Percentiles rank a stretch among this genome's conserved stretches.
Evolutionary conservation across 2,329 filamentous ascomycete species (phyloP).

Genomic region (Ophiocordyceps camponoti-saundersi): DNA sequence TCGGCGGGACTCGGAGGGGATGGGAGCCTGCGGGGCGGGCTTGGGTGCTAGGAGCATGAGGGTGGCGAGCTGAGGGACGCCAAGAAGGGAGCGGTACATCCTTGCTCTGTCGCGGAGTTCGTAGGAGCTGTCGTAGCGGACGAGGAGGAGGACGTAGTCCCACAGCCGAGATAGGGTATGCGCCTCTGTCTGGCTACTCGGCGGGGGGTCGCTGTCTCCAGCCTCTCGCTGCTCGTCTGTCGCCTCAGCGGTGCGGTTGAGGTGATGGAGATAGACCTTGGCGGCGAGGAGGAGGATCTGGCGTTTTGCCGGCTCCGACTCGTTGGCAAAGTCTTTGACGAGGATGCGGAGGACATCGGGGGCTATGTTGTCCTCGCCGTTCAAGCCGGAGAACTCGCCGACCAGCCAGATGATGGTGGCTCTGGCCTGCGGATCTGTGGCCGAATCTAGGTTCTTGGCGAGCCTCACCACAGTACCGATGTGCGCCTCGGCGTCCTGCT

Average conservation of each 20-base stretch:
- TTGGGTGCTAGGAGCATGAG: constrained; percentile 87
- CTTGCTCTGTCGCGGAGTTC: constrained; percentile 84
- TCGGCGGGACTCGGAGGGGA: constrained; percentile 69
- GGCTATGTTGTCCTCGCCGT: constrained; percentile 75
- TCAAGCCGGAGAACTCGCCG: constrained; percentile 73
- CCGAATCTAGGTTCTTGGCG: constrained; percentile 79
- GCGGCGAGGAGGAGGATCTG: constrained; percentile 86
- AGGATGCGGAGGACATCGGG: constrained; percentile 83
- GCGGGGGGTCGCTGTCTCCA: constrained; percentile 11
- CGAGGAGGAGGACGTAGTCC: constrained; percentile 69
- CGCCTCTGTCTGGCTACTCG: constrained; percentile 12
- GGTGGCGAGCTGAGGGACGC: constrained; percentile 72
- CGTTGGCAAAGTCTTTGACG: constrained; percentile 66
- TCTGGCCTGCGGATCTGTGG: constrained; percentile 71
- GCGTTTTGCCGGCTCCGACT: constrained; percentile 72
- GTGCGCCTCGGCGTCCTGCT: constrained; percentile 71
- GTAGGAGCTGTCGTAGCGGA: constrained; percentile 86
- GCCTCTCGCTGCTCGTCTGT: constrained; percentile 16
- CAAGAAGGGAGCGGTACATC: constrained; percentile 71
- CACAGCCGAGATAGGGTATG: constrained; percentile 66
- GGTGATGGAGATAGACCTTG: constrained; percentile 87
- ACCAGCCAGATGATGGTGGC: constrained; percentile 97
- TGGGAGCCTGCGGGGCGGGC: constrained; percentile 77
- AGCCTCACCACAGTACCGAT: constrained; percentile 72
- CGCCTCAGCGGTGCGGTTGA: constrained; percentile 45